Evolutionary conservation across 2,329 filamentous ascomycete species (phyloP), one percentile per base, ranked within the genome.

Genomic region (Exutisphaerella laricina): DNA sequence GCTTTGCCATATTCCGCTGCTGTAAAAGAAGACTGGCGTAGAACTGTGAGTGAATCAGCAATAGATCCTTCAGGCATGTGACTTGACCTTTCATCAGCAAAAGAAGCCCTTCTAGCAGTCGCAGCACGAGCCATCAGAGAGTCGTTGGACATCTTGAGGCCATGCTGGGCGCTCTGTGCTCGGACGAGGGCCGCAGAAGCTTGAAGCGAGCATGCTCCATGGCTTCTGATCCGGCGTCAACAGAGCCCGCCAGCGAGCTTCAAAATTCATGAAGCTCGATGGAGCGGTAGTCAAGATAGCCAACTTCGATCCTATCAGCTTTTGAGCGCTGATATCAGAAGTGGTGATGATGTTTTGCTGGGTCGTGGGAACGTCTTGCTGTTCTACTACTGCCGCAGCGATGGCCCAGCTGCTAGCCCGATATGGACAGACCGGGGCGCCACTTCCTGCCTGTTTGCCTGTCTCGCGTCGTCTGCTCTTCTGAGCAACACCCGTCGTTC

Each of bases 251-350:
- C 51, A 48, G 36, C 34, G 39, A 29, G n/a, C 39, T 45, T 49
- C 46, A 49, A 51, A 48, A 51, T 36, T 39, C 36, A 26, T 48
- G 39, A 49, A 46, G 39, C 39, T 36, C 26, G 43, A 43, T 37
- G 40, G 14, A 35, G 41, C 25, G 28, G 29, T 47, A 47, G 31
- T 25, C 39, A 30, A 29, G n/a, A 38, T 37, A 31, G 13, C 29
- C 26, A 14, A 37, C 35, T 45, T 41, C 35, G 14, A 30, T 35
- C 44, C 18, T 35, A 51, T 29, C 46, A 14, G 43, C 13, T 45
- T 49, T 48, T 28, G 37, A 39, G 41, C n/a, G 25, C 13, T 20
- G 26, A 45, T 40, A 47, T 36, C 39, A 23, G 17, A 42, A 48
- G 30, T 32, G 20, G 30, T 31, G 46, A 40, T 29, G 44, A 22